Conservation (phyloP, 805 yeast species). For the Zygoascus ofunaensis region DNA sequence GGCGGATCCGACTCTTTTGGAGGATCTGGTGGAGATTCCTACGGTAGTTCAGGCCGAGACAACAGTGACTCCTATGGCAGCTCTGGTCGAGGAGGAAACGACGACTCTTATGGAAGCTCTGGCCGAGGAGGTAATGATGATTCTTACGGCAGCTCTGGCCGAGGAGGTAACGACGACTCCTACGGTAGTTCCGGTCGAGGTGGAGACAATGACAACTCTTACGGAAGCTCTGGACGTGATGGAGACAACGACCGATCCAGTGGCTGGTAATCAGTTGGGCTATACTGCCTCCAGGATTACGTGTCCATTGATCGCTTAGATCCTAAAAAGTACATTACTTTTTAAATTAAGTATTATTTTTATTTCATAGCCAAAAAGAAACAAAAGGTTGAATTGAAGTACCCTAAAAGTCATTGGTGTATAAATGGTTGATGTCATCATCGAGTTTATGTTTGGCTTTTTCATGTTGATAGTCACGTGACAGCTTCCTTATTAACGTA, state of each 20-base stretch:
- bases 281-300: neutral
- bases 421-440: too few relatives aligned
- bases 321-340: neutral
- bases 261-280: neutral
- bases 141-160: constrained; percentile 29
- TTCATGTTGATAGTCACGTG: too few relatives aligned
- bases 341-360: neutral
- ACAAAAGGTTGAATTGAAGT: neutral
- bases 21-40: constrained; percentile 8
- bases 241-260: neutral
- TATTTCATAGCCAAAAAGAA: too few relatives aligned
- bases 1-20: constrained; percentile 10
- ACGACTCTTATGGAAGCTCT: constrained; percentile 17
- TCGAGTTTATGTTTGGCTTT: too few relatives aligned
- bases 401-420: neutral
- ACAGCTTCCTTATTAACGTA: too few relatives aligned
- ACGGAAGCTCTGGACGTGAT: constrained; percentile 14
- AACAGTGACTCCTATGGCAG: constrained; percentile 23
- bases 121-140: constrained; percentile 21
- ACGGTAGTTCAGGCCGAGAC: constrained; percentile 10
- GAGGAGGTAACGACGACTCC: constrained; percentile 25
- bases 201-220: constrained; percentile 14
- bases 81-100: constrained; percentile 11
- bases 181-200: constrained; percentile 21
- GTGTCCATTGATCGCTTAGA: neutral